Evolutionary conservation across 1,284 basidiomycete species (phyloP).

Genomic region (Phellopilus nigrolimitatus): DNA sequence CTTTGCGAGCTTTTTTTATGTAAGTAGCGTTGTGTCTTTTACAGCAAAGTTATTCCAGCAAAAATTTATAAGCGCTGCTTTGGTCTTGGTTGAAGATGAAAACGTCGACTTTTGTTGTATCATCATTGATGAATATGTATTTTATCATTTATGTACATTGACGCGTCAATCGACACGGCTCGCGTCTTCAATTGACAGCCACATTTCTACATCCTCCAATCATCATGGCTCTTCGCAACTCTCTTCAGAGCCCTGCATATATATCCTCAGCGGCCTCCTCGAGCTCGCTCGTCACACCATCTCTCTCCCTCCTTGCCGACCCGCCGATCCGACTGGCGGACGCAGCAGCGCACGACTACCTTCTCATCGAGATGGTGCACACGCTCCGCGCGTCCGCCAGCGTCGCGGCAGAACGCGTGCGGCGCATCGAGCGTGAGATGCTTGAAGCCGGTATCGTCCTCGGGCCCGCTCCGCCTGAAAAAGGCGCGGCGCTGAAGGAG

Average conservation of each 20-base stretch:
- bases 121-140: too few relatives aligned
- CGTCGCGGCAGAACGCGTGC: conserved; percentile 60
- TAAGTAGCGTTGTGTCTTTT: too few relatives aligned
- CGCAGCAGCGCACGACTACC: conserved; percentile 75
- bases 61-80: too few relatives aligned
- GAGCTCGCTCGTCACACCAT: conserved; percentile 31
- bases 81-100: too few relatives aligned
- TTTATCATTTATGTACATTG: too few relatives aligned
- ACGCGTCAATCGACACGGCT: too few relatives aligned
- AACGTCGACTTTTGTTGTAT: too few relatives aligned
- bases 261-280: conserved; percentile 30
- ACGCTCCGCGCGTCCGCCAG: conserved; percentile 67
- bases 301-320: conserved; percentile 52
- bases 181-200: too few relatives aligned
- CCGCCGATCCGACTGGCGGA: conserved; percentile 62
- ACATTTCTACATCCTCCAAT: too few relatives aligned
- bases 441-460: conserved; percentile 64
- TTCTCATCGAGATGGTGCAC: conserved; percentile 76
- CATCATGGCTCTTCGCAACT: conserved; percentile 33
- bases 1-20: too few relatives aligned
- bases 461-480: conserved; percentile 35
- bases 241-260: conserved; percentile 28
- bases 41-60: too few relatives aligned
- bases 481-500: conserved; percentile 38
- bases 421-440: conserved; percentile 71